Conservation (phyloP, 768 basidiomycete genomes). For the Cyclocybe aegerita region DNA sequence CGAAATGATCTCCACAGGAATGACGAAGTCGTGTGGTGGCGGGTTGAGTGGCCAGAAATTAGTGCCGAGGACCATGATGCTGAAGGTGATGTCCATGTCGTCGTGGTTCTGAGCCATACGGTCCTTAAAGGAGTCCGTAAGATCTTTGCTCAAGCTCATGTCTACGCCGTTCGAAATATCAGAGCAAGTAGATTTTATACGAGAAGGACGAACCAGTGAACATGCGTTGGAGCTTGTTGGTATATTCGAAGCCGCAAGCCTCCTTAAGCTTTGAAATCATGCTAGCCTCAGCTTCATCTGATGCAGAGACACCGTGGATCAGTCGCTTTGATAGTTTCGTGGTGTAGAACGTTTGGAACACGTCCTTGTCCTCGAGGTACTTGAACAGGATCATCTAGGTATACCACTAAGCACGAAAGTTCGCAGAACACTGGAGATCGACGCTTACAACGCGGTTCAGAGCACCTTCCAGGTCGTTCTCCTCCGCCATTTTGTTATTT, state of each 20-base stretch:
- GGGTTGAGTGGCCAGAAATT: conserved; percentile 96
- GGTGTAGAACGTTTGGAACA: conserved; percentile 98
- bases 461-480: conserved; percentile 88
- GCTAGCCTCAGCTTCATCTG: conserved; percentile 95
- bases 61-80: conserved; percentile 92
- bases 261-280: conserved; percentile 99
- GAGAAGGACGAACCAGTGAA: conserved; percentile 74
- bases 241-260: conserved; percentile 98
- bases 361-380: conserved; percentile 98
- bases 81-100: conserved; percentile 90
- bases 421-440: conserved; percentile 23
- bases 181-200: neutral
- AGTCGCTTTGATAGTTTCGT: conserved; percentile 95
- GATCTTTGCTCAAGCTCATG: conserved; percentile 94
- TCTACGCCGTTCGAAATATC: conserved; percentile 45
- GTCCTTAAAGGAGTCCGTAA: conserved; percentile 96
- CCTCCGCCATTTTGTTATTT: conserved; percentile 97
- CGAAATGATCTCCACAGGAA: conserved; percentile 83
- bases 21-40: conserved; percentile 83
- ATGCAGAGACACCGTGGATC: conserved; percentile 89
- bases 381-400: conserved; percentile 96
- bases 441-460: conserved; percentile 83
- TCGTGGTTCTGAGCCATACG: conserved; percentile 88
- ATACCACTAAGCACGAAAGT: conserved; percentile 25
- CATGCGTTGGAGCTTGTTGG: conserved; percentile 97